Evolutionary conservation across 2,329 filamentous ascomycete species (phyloP).

Genomic region (Cryphonectria parasitica): DNA sequence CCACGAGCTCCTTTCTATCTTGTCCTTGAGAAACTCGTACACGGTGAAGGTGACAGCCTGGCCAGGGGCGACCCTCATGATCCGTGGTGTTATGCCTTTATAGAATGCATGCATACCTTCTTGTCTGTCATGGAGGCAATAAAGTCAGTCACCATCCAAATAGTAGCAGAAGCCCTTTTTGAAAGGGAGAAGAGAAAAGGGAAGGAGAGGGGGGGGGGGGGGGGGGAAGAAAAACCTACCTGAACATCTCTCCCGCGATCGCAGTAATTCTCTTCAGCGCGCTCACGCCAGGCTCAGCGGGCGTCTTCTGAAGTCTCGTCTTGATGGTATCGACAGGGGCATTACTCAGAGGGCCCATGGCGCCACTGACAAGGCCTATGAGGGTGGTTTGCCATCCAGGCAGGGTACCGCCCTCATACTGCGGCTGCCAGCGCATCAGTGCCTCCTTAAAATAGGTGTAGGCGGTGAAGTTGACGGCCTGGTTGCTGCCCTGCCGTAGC

Average conservation of each 20-base stretch:
- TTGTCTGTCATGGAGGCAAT: slow-evolving; percentile 56
- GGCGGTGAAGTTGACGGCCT: slow-evolving; percentile 98
- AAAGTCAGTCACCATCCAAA: background rate
- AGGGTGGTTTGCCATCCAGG: slow-evolving; percentile 89
- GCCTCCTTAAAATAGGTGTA: slow-evolving; percentile 90
- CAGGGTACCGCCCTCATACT: slow-evolving; percentile 66
- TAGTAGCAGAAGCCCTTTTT: background rate
- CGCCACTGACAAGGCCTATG: slow-evolving; percentile 88
- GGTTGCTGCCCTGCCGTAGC: slow-evolving; percentile 92
- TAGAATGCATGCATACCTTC: slow-evolving; percentile 96
- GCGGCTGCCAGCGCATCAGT: slow-evolving; percentile 73
- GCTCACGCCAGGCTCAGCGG: slow-evolving; percentile 78
- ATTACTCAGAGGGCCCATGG: slow-evolving; percentile 94
- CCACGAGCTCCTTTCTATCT: slow-evolving; percentile 68
- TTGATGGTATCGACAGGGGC: slow-evolving; percentile 99
- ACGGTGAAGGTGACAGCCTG: slow-evolving; percentile 81
- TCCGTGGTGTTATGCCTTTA: slow-evolving; percentile 96
- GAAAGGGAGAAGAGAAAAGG: background rate
- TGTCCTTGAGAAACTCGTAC: slow-evolving; percentile 76
- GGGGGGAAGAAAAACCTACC: slow-evolving; percentile 53
- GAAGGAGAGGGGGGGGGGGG: too few species aligned
- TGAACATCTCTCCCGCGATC: slow-evolving; percentile 86
- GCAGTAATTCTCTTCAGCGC: slow-evolving; percentile 76
- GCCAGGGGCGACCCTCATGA: slow-evolving; percentile 96
- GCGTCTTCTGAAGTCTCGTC: slow-evolving; percentile 90